Conservation (phyloP, 176 grass and related monocot genomes). For the Ensete ventricosum region DNA sequence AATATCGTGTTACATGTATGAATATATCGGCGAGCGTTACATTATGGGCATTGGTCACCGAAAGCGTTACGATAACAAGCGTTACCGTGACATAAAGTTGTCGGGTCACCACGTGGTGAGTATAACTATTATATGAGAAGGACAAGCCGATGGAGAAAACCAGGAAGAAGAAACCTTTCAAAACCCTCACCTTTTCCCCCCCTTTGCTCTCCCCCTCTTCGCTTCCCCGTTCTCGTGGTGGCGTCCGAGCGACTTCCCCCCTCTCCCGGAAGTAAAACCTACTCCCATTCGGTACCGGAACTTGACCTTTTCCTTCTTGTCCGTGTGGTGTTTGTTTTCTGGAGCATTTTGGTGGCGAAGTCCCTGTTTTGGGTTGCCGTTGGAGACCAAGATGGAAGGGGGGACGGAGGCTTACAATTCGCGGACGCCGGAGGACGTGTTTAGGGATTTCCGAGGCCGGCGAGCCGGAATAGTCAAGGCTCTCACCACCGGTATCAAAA, state of each 20-base stretch:
- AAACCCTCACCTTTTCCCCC: neutral
- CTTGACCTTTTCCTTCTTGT: neutral
- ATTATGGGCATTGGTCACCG: too few relatives aligned
- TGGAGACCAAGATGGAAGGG: neutral
- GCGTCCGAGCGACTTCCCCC: neutral
- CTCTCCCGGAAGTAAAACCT: neutral
- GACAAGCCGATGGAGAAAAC: neutral
- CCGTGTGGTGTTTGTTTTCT: neutral
- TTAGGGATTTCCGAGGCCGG: slow-evolving; percentile 6
- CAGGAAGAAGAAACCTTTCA: neutral
- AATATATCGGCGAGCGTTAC: too few relatives aligned
- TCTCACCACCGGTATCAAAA: slow-evolving; percentile 1
- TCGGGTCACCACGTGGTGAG: too few relatives aligned
- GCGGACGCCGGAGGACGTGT: slow-evolving; percentile 8
- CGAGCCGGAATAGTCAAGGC: slow-evolving; percentile 5
- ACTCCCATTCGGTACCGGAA: neutral
- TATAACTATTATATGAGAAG: neutral
- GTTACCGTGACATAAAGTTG: too few relatives aligned
- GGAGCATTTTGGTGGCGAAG: neutral
- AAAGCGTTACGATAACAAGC: too few relatives aligned
- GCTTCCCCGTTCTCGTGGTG: neutral
- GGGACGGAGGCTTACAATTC: neutral
- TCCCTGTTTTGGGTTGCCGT: neutral
- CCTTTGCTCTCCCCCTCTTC: neutral
- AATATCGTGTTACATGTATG: too few relatives aligned